Evolutionary conservation across 306 rosid genomes (phyloP).

Genomic region (Inga leiocalycina): DNA sequence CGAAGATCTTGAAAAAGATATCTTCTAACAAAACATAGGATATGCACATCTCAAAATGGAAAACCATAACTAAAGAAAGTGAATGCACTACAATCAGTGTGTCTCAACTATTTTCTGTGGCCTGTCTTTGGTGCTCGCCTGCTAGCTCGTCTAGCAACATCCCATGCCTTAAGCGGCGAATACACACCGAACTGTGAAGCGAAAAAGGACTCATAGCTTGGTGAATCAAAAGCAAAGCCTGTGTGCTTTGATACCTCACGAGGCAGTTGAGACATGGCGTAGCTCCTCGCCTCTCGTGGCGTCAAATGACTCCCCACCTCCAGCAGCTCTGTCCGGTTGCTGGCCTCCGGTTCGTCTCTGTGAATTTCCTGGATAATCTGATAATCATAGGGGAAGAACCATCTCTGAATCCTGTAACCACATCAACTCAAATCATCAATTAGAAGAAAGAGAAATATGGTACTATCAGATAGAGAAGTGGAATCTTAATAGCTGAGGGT

Average conservation of each 20-base stretch:
- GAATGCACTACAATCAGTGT: constrained; percentile 49
- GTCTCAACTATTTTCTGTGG: constrained; percentile 49
- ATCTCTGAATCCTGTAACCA: constrained; percentile 78
- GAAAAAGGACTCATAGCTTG: constrained; percentile 91
- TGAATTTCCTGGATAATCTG: constrained; percentile 92
- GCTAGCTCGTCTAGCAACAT: constrained; percentile 97
- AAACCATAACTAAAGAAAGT: constrained; percentile 34
- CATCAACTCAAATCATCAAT: constrained; percentile 28
- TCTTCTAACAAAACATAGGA: constrained; percentile 32
- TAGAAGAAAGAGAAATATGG: neutral
- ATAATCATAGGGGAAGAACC: constrained; percentile 96
- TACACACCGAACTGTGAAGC: constrained; percentile 61
- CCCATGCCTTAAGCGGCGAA: constrained; percentile 95
- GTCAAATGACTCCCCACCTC: constrained; percentile 69
- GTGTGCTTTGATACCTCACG: constrained; percentile 80
- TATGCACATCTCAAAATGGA: constrained; percentile 51
- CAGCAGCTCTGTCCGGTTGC: constrained; percentile 61
- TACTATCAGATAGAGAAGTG: neutral
- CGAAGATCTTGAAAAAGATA: neutral
- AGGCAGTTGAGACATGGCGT: constrained; percentile 83
- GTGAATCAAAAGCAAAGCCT: constrained; percentile 95
- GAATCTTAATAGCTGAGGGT: neutral
- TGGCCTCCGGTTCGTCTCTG: constrained; percentile 67
- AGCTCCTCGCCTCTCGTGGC: constrained; percentile 77
- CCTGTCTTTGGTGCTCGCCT: constrained; percentile 51